A percentile compares a stretch with the other conserved stretches of the same genome.
These are phyloP conservation scores for Esteya vermicola DNA, from an alignment of 2,329 filamentous ascomycete species.

Conservation along the genomic window DNA sequence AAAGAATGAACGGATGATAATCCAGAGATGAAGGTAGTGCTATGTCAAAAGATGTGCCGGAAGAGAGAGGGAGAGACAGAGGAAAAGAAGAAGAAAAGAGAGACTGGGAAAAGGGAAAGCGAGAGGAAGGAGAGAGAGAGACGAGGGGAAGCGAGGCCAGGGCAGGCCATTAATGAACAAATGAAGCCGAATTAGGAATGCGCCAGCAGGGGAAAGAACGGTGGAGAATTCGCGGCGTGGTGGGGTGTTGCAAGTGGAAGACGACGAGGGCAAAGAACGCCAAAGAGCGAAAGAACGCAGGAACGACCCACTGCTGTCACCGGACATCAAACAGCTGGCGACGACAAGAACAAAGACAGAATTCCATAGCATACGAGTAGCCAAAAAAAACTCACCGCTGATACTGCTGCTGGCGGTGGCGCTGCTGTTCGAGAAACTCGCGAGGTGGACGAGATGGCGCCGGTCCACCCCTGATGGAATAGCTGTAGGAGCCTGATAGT, in stretches of 20 bases:
- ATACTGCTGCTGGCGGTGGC: conserved; percentile 9
- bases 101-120: neutral
- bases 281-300: neutral
- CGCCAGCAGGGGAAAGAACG: neutral
- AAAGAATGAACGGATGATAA: no score
- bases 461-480: conserved; percentile 21
- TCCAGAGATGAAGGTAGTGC: no score
- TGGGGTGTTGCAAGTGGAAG: neutral
- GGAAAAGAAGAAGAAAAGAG: neutral
- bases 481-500: conserved; percentile 18
- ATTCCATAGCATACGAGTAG: neutral
- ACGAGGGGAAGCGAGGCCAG: neutral
- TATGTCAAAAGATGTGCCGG: no score
- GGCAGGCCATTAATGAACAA: no score
- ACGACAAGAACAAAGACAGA: neutral
- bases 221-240: neutral
- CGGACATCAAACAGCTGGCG: conserved; percentile 1
- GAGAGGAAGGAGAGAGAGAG: neutral
- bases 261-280: neutral
- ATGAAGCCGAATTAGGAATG: neutral
- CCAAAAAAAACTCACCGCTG: neutral
- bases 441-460: conserved; percentile 17
- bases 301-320: neutral
- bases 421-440: conserved; percentile 15
- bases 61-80: neutral